Evolutionary conservation across 2,329 filamentous ascomycete species (phyloP).

Genomic region (Triangularia verruculosa): DNA sequence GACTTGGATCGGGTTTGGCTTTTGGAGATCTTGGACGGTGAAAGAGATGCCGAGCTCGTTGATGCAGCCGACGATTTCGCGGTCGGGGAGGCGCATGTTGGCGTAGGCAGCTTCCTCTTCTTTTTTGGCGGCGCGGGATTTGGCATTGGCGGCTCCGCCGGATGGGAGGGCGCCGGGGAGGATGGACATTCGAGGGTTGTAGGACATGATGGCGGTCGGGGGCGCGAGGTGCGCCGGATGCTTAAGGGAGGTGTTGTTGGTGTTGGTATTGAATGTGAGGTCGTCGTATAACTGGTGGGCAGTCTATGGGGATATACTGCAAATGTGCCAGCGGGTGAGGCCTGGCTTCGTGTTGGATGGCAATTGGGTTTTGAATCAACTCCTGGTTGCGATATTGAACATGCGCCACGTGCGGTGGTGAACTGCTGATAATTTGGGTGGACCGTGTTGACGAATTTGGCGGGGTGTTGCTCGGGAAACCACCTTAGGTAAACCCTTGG

Average conservation of each 20-base stretch:
- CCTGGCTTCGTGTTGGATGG: neutral
- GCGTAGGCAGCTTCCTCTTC: conserved; percentile 58
- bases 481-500: neutral
- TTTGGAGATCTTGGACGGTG: conserved; percentile 80
- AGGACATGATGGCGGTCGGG: conserved; percentile 46
- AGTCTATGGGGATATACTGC: neutral
- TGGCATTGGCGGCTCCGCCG: conserved; percentile 38
- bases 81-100: conserved; percentile 59
- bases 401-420: neutral
- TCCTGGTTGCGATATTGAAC: conserved; percentile 1
- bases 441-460: conserved; percentile 20
- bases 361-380: neutral
- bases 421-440: neutral
- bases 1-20: conserved; percentile 90
- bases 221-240: conserved; percentile 38
- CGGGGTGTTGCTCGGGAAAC: conserved; percentile 21
- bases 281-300: neutral
- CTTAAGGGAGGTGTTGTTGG: neutral
- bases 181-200: conserved; percentile 60
- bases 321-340: neutral
- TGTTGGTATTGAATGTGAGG: no score
- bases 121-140: conserved; percentile 54
- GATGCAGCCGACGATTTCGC: conserved; percentile 94
- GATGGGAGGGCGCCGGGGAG: conserved; percentile 39
- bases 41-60: conserved; percentile 94